A percentile compares a stretch with the other conserved stretches of the same genome.
Conservation (phyloP, 2,329 filamentous ascomycete genomes). For the Davidsoniella eucalypti region DNA sequence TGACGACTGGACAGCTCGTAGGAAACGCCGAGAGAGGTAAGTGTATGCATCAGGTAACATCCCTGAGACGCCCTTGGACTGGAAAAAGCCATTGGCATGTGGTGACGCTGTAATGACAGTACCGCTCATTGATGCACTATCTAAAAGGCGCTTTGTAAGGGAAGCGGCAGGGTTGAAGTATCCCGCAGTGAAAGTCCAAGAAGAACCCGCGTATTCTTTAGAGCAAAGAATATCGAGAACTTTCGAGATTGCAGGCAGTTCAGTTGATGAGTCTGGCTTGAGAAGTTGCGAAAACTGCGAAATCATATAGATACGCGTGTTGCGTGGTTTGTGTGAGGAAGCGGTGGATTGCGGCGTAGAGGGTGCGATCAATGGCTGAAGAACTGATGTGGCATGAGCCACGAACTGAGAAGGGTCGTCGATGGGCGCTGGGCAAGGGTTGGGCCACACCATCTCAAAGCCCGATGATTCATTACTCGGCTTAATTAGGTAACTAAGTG, state of each 20-base stretch:
- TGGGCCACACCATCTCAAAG: constrained; percentile 62
- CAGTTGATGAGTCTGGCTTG: constrained; percentile 65
- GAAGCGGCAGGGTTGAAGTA: constrained; percentile 95
- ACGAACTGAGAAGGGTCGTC: constrained; percentile 54
- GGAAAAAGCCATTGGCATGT: constrained; percentile 89
- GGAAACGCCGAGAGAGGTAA: constrained; percentile 66
- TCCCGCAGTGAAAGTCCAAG: constrained; percentile 93
- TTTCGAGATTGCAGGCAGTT: constrained; percentile 64
- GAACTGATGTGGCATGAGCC: constrained; percentile 44
- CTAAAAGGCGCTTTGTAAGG: constrained; percentile 63
- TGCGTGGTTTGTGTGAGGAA: constrained; percentile 15
- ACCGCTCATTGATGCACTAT: constrained; percentile 51
- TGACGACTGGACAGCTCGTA: constrained; percentile 37
- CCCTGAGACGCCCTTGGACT: constrained; percentile 71
- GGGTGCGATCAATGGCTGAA: constrained; percentile 48
- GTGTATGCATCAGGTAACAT: constrained; percentile 88
- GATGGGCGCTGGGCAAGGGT: constrained; percentile 60
- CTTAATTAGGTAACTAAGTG: constrained; percentile 64
- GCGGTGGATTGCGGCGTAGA: constrained; percentile 14
- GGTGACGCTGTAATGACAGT: constrained; percentile 86
- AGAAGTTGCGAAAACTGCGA: constrained; percentile 79
- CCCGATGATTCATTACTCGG: constrained; percentile 39
- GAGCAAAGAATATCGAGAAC: constrained; percentile 53
- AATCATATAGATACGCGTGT: constrained; percentile 72
- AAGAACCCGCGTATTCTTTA: constrained; percentile 48